A percentile compares a stretch with the other conserved stretches of the same genome.
Evolutionary conservation across 2,329 filamentous ascomycete species (phyloP).

Genomic region (Grosmannia serpens): DNA sequence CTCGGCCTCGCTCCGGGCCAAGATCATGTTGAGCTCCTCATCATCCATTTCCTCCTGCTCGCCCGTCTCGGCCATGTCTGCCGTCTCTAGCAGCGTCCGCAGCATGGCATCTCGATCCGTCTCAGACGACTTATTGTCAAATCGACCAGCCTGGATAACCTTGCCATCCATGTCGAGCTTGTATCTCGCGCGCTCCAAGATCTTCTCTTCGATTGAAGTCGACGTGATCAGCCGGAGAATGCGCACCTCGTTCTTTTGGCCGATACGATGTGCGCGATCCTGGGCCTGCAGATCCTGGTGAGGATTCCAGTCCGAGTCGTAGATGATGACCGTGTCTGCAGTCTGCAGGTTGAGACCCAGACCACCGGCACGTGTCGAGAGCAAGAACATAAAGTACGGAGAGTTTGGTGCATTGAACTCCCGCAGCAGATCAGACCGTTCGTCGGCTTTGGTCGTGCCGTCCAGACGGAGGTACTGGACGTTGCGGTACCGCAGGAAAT

Average conservation of each 20-base stretch:
- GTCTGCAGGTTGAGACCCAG: conserved; percentile 94
- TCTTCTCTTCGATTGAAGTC: conserved; percentile 97
- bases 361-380: conserved; percentile 98
- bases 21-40: conserved; percentile 88
- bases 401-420: conserved; percentile 85
- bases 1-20: conserved; percentile 80
- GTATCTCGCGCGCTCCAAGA: conserved; percentile 89
- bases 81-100: conserved; percentile 79
- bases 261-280: conserved; percentile 99
- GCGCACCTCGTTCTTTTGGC: conserved; percentile 97
- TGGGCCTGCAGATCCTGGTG: conserved; percentile 98
- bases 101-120: conserved; percentile 97
- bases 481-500: conserved; percentile 77
- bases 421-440: conserved; percentile 80
- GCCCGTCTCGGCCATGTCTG: conserved; percentile 53
- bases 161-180: conserved; percentile 99
- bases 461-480: conserved; percentile 86
- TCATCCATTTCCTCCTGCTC: conserved; percentile 98
- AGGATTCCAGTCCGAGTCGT: conserved; percentile 99
- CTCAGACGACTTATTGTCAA: conserved; percentile 98
- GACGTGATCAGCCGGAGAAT: conserved; percentile 93
- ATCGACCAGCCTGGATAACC: conserved; percentile 97
- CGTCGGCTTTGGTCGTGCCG: conserved; percentile 94
- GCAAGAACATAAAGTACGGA: conserved; percentile 92
- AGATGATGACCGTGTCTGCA: conserved; percentile 98